Conservation (phyloP, 768 basidiomycete species). For the Termitomyces heimii region DNA sequence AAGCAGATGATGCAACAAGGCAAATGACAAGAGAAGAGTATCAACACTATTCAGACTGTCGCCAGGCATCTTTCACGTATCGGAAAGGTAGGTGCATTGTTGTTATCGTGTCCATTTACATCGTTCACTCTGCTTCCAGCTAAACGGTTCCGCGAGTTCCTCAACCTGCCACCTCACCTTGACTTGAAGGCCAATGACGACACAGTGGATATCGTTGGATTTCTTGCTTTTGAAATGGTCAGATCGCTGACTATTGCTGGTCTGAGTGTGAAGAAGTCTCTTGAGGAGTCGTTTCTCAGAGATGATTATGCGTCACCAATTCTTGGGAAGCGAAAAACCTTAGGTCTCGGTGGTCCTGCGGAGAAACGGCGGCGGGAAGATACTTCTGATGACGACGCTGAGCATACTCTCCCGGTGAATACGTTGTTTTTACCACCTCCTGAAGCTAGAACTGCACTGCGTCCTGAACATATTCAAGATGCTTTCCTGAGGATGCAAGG, state of each 20-base stretch:
- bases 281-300: constrained; percentile 65
- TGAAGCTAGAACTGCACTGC: constrained; percentile 71
- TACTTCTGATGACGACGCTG: constrained; percentile 55
- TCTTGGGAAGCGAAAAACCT: constrained; percentile 65
- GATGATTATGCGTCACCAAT: constrained; percentile 63
- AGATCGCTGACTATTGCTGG: constrained; percentile 88
- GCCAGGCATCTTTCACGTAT: constrained; percentile 95
- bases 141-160: constrained; percentile 92
- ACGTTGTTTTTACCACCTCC: constrained; percentile 78
- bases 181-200: constrained; percentile 91
- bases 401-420: constrained; percentile 60
- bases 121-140: constrained; percentile 36
- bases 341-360: constrained; percentile 35
- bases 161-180: constrained; percentile 81
- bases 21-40: constrained; percentile 98
- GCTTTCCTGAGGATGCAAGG: constrained; percentile 89
- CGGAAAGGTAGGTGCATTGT: constrained; percentile 68
- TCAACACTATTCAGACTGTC: constrained; percentile 93
- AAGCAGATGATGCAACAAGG: constrained; percentile 91
- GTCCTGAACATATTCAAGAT: constrained; percentile 85
- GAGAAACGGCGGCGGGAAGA: constrained; percentile 53
- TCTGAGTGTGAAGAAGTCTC: constrained; percentile 72
- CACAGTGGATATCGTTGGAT: constrained; percentile 94
- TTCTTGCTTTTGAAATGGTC: constrained; percentile 96
- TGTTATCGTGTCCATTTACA: background rate